Evolutionary conservation across 305 asterid genomes (phyloP).

Genomic region (Plantago rigida): DNA sequence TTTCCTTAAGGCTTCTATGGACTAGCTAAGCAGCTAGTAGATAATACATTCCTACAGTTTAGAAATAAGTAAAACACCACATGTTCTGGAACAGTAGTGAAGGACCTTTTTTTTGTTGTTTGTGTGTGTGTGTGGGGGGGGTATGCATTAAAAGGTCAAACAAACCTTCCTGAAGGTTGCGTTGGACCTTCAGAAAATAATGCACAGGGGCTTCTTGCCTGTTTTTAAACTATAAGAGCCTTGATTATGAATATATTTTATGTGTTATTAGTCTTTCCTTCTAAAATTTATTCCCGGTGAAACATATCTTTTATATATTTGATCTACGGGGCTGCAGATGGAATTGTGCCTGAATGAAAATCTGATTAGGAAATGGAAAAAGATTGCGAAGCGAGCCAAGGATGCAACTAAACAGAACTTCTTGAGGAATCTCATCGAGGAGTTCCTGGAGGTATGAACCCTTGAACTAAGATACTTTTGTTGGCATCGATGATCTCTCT

Average conservation of each 20-base stretch:
- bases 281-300: background rate
- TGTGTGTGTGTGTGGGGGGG: too few relatives aligned
- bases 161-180: too few relatives aligned
- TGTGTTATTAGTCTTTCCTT: background rate
- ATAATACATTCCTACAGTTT: too few relatives aligned
- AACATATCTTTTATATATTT: constrained; percentile 19
- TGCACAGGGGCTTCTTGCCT: background rate
- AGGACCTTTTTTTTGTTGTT: too few relatives aligned
- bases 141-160: too few relatives aligned
- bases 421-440: constrained; percentile 72
- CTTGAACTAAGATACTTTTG: background rate
- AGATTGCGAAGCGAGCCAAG: constrained; percentile 61
- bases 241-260: background rate
- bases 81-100: too few relatives aligned
- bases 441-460: constrained; percentile 65
- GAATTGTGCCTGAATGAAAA: constrained; percentile 77
- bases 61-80: too few relatives aligned
- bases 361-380: constrained; percentile 73
- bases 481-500: constrained; percentile 11
- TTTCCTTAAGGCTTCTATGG: background rate
- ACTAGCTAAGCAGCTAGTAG: too few relatives aligned
- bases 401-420: constrained; percentile 56
- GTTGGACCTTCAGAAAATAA: too few relatives aligned
- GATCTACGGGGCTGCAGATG: constrained; percentile 40
- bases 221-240: background rate